Evolutionary conservation across 768 basidiomycete genomes (phyloP).

Genomic region (Leccinum variicolor): DNA sequence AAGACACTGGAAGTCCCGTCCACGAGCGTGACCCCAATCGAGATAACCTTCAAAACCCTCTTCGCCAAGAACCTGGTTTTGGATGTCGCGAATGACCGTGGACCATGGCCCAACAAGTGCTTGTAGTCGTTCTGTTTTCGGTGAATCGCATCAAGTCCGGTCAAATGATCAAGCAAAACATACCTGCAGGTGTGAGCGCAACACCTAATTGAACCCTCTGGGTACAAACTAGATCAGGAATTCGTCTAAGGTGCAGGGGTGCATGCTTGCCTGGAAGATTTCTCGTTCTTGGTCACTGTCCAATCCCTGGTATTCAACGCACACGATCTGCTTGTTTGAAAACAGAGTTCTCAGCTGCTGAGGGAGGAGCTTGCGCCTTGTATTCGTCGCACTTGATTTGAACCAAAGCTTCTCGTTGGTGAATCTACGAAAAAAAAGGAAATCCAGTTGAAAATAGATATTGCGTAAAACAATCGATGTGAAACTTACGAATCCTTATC

Average conservation of each 20-base stretch:
- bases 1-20: constrained; percentile 45
- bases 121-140: constrained; percentile 43
- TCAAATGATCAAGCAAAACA: constrained; percentile 3
- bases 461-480: not conserved
- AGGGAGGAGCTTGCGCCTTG: constrained; percentile 33
- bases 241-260: not conserved
- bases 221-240: not conserved
- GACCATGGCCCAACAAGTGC: constrained; percentile 48
- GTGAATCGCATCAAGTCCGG: not conserved
- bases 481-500: constrained; percentile 40
- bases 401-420: constrained; percentile 39
- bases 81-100: constrained; percentile 39
- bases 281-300: constrained; percentile 57
- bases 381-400: constrained; percentile 19
- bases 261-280: constrained; percentile 51
- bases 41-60: constrained; percentile 37
- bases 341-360: constrained; percentile 36
- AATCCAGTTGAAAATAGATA: not conserved
- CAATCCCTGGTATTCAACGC: constrained; percentile 52
- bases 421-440: constrained; percentile 10
- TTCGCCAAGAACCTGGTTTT: constrained; percentile 34
- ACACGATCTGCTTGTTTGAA: constrained; percentile 45
- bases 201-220: constrained; percentile 54
- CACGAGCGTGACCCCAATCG: constrained; percentile 42
- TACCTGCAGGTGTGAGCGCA: constrained; percentile 47